Evolutionary conservation across 371 early-diverging fungal species (phyloP), one percentile per base, ranked within the genome.

Genomic region (Mucor indicus): DNA sequence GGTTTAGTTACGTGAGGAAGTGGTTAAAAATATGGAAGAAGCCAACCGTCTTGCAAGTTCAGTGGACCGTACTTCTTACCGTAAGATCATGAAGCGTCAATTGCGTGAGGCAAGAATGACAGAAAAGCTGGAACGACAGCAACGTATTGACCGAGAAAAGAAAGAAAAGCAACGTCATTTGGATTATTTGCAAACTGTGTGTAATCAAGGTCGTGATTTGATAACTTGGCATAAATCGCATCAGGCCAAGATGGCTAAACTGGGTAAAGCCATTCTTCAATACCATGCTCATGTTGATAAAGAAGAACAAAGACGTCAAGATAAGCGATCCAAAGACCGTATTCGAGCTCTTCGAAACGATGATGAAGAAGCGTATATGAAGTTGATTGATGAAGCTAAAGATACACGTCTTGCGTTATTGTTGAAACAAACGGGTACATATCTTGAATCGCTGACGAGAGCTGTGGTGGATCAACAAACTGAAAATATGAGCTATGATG

Each of bases 281-380:
- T 86, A 79, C 68, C 96, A 96, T 62, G 63, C 67, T 4, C 77
- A 82, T 39, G 79, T 90, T 20, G 93, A 93, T 52, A 91, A 90
- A 62, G 96, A 96, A 57, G 96, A 95, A 60, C 89, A 90, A 62
- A 83, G 87, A 65, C 83, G 92, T 44, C 59, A 77, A 13, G 90
- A 91, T 62, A 82, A 87, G 27, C 49, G 89, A 11, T 82, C 89
- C 5, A 90, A 90, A 68, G 96, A 98, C 63, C 95, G 96, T 90
- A 72, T 98, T 38, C 79, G 87, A 52, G 95, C 96, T n/a, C 77
- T 96, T 51, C 87, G 89, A 59, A 79, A 85, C 45, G 91, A 93
- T 75, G 93, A 96, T 72, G 98, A 98, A 69, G 94, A 91, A 48
- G 95, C 92, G 1, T 96, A 98, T 65, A 66, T 95, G 59, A 87